These are phyloP conservation scores for Xylaria curta DNA, from an alignment of 495 filamentous ascomycete species.

Conservation along the genomic window DNA sequence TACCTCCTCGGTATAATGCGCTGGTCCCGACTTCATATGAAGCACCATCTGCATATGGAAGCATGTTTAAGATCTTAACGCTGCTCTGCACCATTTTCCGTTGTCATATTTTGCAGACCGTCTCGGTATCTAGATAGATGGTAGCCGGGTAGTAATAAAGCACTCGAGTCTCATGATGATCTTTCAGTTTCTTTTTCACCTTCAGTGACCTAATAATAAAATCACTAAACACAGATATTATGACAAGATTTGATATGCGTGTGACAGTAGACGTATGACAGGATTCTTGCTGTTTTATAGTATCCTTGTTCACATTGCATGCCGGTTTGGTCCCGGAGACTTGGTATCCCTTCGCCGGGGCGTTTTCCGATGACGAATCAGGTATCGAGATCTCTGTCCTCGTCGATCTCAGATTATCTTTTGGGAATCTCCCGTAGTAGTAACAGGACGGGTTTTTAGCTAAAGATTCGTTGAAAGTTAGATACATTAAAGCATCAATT, in stretches of 20 bases:
- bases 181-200: not conserved
- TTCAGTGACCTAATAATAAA: not conserved
- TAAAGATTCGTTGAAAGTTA: not conserved
- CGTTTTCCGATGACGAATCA: not conserved
- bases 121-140: not conserved
- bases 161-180: not conserved
- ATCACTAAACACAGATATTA: not conserved
- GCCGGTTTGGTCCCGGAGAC: not conserved
- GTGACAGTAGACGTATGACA: not conserved
- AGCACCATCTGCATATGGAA: not conserved
- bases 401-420: not conserved
- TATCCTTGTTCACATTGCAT: slow-evolving; percentile 3
- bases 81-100: not conserved
- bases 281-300: not conserved
- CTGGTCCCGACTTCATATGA: not conserved
- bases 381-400: not conserved
- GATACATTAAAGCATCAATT: not conserved
- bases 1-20: not conserved
- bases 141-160: not conserved
- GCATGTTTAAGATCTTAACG: not conserved
- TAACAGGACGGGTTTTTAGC: not conserved
- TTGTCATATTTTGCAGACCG: not conserved
- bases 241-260: slow-evolving; percentile 1
- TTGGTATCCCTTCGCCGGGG: not conserved
- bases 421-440: not conserved